Evolutionary conservation across 2,329 filamentous ascomycete genomes (phyloP).

Genomic region (Hypomyces perniciosus): DNA sequence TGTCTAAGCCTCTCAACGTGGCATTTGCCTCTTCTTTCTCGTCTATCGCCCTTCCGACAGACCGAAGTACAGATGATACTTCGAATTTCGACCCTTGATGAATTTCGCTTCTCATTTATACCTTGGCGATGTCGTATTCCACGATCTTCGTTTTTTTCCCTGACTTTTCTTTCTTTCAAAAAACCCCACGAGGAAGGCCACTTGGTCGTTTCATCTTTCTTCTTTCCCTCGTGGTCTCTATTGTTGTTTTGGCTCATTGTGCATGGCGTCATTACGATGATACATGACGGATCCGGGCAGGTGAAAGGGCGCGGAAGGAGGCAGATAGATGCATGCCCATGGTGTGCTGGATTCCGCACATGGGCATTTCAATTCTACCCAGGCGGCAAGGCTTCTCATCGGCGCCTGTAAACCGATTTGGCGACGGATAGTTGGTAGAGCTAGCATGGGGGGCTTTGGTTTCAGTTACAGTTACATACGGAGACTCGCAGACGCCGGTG

Average conservation of each 20-base stretch:
- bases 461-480: conserved; percentile 4
- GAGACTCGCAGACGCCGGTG: conserved; percentile 3
- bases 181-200: not conserved
- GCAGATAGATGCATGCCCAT: conserved; percentile 1
- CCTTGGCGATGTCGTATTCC: conserved; percentile 16
- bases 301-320: conserved; percentile 9
- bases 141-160: conserved; percentile 11
- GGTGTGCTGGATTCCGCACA: conserved; percentile 13
- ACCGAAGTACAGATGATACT: conserved; percentile 14
- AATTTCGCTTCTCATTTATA: conserved; percentile 18
- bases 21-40: conserved; percentile 11
- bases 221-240: conserved; percentile 6
- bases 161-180: conserved; percentile 6
- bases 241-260: conserved; percentile 9
- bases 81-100: conserved; percentile 12
- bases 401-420: not conserved
- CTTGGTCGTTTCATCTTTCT: conserved; percentile 2
- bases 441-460: conserved; percentile 4
- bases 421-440: not conserved
- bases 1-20: conserved; percentile 20
- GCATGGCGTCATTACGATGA: conserved; percentile 16
- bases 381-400: not conserved
- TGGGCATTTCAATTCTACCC: conserved; percentile 9
- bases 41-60: conserved; percentile 7
- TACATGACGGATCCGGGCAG: conserved; percentile 12